phyloP scores from a whole-genome alignment of 352 stramenopile genomes.

The Pythium folliculosum region DNA sequence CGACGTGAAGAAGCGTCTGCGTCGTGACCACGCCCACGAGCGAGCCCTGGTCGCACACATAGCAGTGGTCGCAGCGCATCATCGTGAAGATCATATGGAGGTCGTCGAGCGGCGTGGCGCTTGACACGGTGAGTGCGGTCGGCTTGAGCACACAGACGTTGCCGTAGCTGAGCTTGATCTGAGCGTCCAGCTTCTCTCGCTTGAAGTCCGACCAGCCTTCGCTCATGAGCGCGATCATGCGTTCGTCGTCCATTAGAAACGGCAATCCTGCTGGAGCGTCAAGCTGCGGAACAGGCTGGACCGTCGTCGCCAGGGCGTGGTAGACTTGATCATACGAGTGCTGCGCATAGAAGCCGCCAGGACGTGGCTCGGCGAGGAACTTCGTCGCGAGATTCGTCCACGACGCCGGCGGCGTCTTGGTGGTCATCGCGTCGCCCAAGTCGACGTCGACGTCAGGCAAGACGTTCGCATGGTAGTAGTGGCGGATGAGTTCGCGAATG shows the following conservation, averaged over 20 bases:
- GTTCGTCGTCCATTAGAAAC: constrained; percentile 82
- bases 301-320: constrained; percentile 49
- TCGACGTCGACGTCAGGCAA: constrained; percentile 66
- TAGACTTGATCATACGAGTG: constrained; percentile 72
- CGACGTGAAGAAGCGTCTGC: constrained; percentile 63
- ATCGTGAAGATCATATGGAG: constrained; percentile 92
- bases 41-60: constrained; percentile 85
- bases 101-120: constrained; percentile 77
- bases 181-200: constrained; percentile 48
- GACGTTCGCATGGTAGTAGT: constrained; percentile 55
- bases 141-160: constrained; percentile 66
- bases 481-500: constrained; percentile 61
- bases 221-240: constrained; percentile 77
- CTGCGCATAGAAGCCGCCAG: constrained; percentile 65
- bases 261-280: constrained; percentile 36
- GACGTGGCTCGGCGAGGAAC: constrained; percentile 39
- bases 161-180: constrained; percentile 73
- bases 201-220: constrained; percentile 69
- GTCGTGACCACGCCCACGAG: constrained; percentile 84
- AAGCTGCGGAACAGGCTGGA: constrained; percentile 17
- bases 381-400: constrained; percentile 70
- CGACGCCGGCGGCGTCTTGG: constrained; percentile 32
- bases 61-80: constrained; percentile 86
- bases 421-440: constrained; percentile 60
- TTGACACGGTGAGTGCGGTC: constrained; percentile 84